These are phyloP conservation scores for Paecilomyces niveus DNA, from an alignment of 2,329 filamentous ascomycete species.

Conservation along the genomic window DNA sequence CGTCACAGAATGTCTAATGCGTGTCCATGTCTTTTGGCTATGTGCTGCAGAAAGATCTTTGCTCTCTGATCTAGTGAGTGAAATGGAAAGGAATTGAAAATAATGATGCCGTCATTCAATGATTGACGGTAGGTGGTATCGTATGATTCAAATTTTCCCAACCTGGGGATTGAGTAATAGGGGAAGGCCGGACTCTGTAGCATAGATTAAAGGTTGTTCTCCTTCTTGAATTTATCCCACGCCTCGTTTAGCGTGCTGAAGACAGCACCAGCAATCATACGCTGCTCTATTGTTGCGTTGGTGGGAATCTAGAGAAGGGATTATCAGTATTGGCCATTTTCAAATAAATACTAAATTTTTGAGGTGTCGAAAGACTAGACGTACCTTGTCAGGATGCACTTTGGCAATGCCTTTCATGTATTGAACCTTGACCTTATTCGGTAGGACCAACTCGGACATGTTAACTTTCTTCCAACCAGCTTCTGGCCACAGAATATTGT, in stretches of 20 bases:
- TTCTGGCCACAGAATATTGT: slow-evolving; percentile 82
- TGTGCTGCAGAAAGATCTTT: not conserved
- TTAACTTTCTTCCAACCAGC: slow-evolving; percentile 97
- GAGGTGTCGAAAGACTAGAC: slow-evolving; percentile 20
- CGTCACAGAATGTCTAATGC: not conserved
- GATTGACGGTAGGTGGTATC: not conserved
- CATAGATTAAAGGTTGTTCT: slow-evolving; percentile 47
- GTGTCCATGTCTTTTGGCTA: not conserved
- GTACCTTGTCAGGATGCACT: slow-evolving; percentile 97
- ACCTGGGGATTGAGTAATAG: not conserved
- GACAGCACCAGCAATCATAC: slow-evolving; percentile 59
- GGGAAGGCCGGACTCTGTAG: not conserved
- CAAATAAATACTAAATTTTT: not conserved
- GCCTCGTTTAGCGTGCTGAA: slow-evolving; percentile 61
- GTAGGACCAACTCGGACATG: slow-evolving; percentile 85
- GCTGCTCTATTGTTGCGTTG: slow-evolving; percentile 58
- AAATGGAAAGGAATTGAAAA: not conserved
- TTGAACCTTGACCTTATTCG: slow-evolving; percentile 90
- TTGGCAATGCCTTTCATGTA: slow-evolving; percentile 99
- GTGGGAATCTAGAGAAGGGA: slow-evolving; percentile 47
- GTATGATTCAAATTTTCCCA: not conserved
- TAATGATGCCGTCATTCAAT: not conserved
- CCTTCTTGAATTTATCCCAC: slow-evolving; percentile 61
- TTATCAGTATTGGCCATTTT: not conserved
- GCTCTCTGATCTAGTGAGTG: not conserved